Conservation (phyloP, 1,139 yeast genomes). For the Suhomyces yuchorum region DNA sequence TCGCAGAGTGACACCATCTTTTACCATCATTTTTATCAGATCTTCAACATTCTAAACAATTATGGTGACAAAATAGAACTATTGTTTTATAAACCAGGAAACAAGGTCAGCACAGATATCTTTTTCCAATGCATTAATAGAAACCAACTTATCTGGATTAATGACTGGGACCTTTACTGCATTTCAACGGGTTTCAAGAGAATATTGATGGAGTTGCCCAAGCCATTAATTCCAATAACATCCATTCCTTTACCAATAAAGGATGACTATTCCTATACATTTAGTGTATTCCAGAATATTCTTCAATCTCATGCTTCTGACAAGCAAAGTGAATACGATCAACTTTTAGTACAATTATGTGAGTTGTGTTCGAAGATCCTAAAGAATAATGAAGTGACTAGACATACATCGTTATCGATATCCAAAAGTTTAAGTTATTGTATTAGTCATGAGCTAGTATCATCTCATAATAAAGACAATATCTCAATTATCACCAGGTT, state of each 20-base stretch:
- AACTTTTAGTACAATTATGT: constrained; percentile 43
- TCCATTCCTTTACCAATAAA: constrained; percentile 48
- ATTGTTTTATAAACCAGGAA: constrained; percentile 61
- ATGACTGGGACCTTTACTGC: constrained; percentile 65
- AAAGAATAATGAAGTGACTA: constrained; percentile 33
- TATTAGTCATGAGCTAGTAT: constrained; percentile 53
- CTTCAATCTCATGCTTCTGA: constrained; percentile 18
- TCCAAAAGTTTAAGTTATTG: constrained; percentile 54
- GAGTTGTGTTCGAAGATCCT: constrained; percentile 42
- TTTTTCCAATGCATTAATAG: constrained; percentile 55
- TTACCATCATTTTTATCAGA: constrained; percentile 49
- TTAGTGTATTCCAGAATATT: constrained; percentile 34
- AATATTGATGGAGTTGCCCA: constrained; percentile 46
- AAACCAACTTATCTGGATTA: constrained; percentile 57
- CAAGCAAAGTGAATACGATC: constrained; percentile 18
- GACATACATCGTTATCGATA: constrained; percentile 47
- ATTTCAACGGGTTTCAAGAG: constrained; percentile 56
- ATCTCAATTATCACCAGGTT: constrained; percentile 53
- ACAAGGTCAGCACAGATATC: constrained; percentile 51
- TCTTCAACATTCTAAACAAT: constrained; percentile 47
- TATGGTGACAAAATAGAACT: constrained; percentile 50
- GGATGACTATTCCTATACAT: constrained; percentile 47
- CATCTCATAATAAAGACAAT: constrained; percentile 46
- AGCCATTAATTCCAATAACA: constrained; percentile 47
- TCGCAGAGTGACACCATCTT: constrained; percentile 32